These are phyloP conservation scores for Aspergillus persii DNA, from an alignment of 2,329 filamentous ascomycete species.

Conservation along the genomic window DNA sequence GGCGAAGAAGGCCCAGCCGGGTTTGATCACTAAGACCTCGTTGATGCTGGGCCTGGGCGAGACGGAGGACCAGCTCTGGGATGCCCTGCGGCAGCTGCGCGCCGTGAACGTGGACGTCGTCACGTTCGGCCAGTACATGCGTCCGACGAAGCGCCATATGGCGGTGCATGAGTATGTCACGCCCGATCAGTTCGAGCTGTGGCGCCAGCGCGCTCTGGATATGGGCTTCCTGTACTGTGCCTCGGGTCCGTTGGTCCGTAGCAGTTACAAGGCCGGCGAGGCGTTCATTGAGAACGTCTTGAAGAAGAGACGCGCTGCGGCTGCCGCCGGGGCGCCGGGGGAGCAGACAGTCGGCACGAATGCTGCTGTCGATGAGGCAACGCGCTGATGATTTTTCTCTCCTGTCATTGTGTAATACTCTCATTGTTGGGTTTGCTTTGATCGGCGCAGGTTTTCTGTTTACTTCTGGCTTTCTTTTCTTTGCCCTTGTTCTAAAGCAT, in stretches of 20 bases:
- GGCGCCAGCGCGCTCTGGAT: slow-evolving; percentile 84
- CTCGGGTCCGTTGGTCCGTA: slow-evolving; percentile 86
- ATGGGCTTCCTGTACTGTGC: slow-evolving; percentile 98
- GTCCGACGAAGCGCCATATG: slow-evolving; percentile 96
- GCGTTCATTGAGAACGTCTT: slow-evolving; percentile 98
- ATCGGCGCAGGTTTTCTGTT: slow-evolving; percentile 10
- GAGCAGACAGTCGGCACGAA: slow-evolving; percentile 21
- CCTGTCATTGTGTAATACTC: neutral
- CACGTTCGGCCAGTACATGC: slow-evolving; percentile 99
- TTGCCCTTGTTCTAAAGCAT: neutral
- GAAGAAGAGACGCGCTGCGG: slow-evolving; percentile 63
- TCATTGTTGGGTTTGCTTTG: slow-evolving; percentile 3
- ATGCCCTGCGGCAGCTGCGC: slow-evolving; percentile 75
- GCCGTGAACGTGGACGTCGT: slow-evolving; percentile 85
- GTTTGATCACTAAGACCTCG: slow-evolving; percentile 96
- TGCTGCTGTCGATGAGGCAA: slow-evolving; percentile 25
- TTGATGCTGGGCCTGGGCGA: slow-evolving; percentile 96
- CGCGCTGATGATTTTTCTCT: slow-evolving; percentile 21
- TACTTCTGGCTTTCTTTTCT: neutral
- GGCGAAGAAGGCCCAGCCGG: slow-evolving; percentile 73
- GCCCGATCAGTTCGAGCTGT: slow-evolving; percentile 85
- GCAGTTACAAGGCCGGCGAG: slow-evolving; percentile 96
- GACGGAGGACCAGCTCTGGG: slow-evolving; percentile 80
- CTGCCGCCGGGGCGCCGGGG: slow-evolving; percentile 22
- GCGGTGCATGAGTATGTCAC: slow-evolving; percentile 94